phyloP scores from a whole-genome alignment of 768 basidiomycete species.

The Favolaschia claudopus region DNA sequence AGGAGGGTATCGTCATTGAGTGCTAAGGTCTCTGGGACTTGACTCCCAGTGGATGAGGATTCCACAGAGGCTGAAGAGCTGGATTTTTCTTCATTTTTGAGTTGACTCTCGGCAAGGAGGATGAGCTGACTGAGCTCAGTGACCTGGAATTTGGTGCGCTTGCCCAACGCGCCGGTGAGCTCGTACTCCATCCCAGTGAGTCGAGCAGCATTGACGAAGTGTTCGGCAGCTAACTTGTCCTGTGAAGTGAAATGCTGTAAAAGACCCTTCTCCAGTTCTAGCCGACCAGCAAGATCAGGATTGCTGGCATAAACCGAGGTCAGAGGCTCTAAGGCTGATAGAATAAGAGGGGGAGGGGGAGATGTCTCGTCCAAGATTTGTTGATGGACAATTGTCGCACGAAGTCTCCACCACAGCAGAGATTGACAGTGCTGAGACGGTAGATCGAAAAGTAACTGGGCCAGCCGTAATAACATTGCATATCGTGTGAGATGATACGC shows the following conservation, averaged over 20 bases:
- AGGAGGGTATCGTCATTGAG: slow-evolving; percentile 97
- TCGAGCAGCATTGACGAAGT: slow-evolving; percentile 79
- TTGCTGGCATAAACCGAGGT: slow-evolving; percentile 50
- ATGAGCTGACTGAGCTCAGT: slow-evolving; percentile 89
- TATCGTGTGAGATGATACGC: slow-evolving; percentile 87
- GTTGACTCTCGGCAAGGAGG: slow-evolving; percentile 87
- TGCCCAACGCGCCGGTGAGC: slow-evolving; percentile 91
- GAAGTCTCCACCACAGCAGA: slow-evolving; percentile 84
- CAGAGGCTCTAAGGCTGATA: slow-evolving; percentile 52
- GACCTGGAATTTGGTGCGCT: slow-evolving; percentile 93
- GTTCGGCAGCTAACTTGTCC: slow-evolving; percentile 79
- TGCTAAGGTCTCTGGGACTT: slow-evolving; percentile 78
- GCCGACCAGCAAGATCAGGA: slow-evolving; percentile 70
- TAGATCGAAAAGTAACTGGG: slow-evolving; percentile 70
- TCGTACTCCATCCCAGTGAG: slow-evolving; percentile 86
- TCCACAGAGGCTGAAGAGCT: slow-evolving; percentile 10
- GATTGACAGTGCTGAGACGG: slow-evolving; percentile 60
- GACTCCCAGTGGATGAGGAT: slow-evolving; percentile 13
- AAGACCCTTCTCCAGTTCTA: slow-evolving; percentile 80
- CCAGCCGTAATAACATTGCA: slow-evolving; percentile 76
- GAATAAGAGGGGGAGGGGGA: slow-evolving; percentile 53
- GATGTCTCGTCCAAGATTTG: slow-evolving; percentile 88
- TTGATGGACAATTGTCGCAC: slow-evolving; percentile 75
- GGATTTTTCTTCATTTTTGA: slow-evolving; percentile 27
- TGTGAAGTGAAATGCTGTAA: slow-evolving; percentile 78